Conservation (phyloP, 2,329 filamentous ascomycete species). For the Arthrobotrys sphaeroides region DNA sequence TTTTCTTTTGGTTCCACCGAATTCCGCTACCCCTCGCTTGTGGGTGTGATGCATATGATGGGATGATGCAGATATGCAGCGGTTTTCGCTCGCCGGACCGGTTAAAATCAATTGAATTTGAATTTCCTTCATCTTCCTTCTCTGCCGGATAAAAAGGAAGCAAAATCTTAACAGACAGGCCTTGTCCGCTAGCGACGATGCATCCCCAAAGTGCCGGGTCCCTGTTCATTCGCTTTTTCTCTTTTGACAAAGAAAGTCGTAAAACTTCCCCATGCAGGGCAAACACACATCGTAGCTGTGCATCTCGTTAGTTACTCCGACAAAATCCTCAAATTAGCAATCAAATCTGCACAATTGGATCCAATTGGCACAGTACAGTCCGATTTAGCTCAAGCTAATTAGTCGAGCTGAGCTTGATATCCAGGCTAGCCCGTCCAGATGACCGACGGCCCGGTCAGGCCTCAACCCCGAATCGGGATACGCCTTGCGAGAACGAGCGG, state of each 20-base stretch:
- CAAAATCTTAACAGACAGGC: background rate
- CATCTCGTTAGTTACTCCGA: background rate
- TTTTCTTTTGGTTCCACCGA: no score
- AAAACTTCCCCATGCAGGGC: background rate
- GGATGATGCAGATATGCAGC: background rate
- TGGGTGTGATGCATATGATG: background rate
- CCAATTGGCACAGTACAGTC: no score
- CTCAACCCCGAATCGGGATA: background rate
- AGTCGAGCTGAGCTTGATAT: no score
- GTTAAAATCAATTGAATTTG: constrained; percentile 3
- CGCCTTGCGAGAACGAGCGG: background rate
- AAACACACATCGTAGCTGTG: background rate
- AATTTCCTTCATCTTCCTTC: background rate
- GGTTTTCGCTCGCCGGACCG: background rate
- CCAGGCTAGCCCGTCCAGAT: background rate
- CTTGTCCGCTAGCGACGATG: constrained; percentile 13
- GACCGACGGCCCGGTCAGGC: background rate
- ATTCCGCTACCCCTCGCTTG: background rate
- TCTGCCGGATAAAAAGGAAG: constrained; percentile 2
- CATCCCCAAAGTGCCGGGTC: constrained; percentile 5
- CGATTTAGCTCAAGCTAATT: no score
- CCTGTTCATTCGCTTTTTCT: no score
- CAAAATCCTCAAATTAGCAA: background rate
- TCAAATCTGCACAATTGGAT: background rate
- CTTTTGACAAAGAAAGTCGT: background rate